A percentile compares a stretch with the other conserved stretches of the same genome.
phyloP scores from a whole-genome alignment of 768 basidiomycete species.

The Rhodotorula graminis region DNA sequence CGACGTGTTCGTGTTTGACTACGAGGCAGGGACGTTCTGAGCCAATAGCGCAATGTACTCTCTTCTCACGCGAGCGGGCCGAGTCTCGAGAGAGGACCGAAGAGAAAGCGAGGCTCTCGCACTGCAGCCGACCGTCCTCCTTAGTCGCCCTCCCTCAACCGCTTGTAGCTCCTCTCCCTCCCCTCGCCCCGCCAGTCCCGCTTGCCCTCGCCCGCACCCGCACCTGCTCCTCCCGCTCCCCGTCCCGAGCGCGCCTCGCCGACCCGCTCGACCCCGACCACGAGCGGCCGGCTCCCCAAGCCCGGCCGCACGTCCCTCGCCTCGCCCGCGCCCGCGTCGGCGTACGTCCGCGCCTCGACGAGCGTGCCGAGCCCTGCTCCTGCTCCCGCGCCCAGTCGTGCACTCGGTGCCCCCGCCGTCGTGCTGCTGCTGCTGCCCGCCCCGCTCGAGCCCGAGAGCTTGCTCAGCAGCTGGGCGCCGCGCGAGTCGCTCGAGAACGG shows the following conservation, averaged over 20 bases:
- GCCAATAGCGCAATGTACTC: too few relatives aligned
- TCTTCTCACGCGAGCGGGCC: not conserved
- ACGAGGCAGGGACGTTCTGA: constrained; percentile 11
- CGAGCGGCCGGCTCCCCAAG: constrained; percentile 19
- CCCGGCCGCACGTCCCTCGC: constrained; percentile 14
- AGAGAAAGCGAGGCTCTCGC: not conserved
- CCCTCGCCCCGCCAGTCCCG: constrained; percentile 33
- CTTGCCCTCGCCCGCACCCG: constrained; percentile 3
- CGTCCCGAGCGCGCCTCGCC: not conserved
- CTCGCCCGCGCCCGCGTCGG: not conserved
- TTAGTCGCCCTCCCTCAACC: constrained; percentile 18
- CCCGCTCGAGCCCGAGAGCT: constrained; percentile 7
- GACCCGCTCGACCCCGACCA: constrained; percentile 25
- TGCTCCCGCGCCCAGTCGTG: not conserved
- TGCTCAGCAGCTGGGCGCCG: constrained; percentile 28
- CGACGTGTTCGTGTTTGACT: constrained; percentile 31
- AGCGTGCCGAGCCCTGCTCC: constrained; percentile 24
- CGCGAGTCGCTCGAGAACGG: constrained; percentile 23
- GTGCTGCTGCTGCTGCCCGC: not conserved
- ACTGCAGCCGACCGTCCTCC: too few relatives aligned
- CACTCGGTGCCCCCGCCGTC: not conserved
- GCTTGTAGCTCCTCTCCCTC: constrained; percentile 25
- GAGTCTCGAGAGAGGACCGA: too few relatives aligned
- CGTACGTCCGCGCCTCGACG: constrained; percentile 18
- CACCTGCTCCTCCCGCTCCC: not conserved